Evolutionary conservation across 768 basidiomycete genomes (phyloP).

Genomic region (Mycena vulgaris): DNA sequence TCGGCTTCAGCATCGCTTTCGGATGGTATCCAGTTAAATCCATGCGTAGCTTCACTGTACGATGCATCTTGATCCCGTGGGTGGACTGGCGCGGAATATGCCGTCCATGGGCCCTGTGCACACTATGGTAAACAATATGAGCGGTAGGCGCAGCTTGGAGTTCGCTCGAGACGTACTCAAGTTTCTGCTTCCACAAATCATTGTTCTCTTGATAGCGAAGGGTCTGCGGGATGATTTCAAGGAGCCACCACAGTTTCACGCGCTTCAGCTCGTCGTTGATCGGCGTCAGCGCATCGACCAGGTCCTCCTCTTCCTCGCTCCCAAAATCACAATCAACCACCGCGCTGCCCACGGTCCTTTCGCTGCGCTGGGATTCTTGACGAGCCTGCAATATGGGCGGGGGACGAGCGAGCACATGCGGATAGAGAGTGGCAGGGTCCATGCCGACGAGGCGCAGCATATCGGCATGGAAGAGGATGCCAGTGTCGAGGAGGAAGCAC

Average conservation of each 20-base stretch:
- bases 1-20: background rate
- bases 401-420: constrained; percentile 57
- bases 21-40: background rate
- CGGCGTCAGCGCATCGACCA: constrained; percentile 66
- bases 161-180: constrained; percentile 50
- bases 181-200: constrained; percentile 55
- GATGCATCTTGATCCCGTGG: background rate
- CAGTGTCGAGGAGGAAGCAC: constrained; percentile 69
- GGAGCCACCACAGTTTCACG: constrained; percentile 72
- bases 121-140: background rate
- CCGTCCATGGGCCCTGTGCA: constrained; percentile 30
- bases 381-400: constrained; percentile 52
- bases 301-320: constrained; percentile 74
- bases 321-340: constrained; percentile 51
- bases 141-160: no score
- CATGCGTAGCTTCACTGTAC: background rate
- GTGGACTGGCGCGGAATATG: background rate
- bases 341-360: constrained; percentile 28
- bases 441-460: constrained; percentile 63
- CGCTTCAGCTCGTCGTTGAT: constrained; percentile 72
- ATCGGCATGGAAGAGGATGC: constrained; percentile 71
- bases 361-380: constrained; percentile 26
- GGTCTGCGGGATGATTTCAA: constrained; percentile 67
- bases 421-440: constrained; percentile 62
- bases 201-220: constrained; percentile 59